These are phyloP conservation scores for Aspergillus amoenus DNA, from an alignment of 2,329 filamentous ascomycete species.

Conservation along the genomic window DNA sequence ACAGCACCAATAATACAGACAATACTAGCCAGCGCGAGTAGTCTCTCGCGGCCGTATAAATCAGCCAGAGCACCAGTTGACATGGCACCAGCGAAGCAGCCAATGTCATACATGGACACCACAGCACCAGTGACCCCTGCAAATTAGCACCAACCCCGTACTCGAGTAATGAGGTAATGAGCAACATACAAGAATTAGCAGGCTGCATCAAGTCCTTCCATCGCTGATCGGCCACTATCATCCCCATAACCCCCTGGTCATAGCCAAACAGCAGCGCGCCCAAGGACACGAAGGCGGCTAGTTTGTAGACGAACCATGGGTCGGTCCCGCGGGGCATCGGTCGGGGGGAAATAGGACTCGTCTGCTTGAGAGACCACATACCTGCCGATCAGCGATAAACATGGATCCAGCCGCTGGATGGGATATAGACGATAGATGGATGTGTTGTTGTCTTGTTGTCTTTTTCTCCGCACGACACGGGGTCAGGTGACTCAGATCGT, in stretches of 20 bases:
- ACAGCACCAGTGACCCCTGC: not conserved
- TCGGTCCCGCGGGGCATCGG: not conserved
- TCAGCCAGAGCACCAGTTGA: constrained; percentile 20
- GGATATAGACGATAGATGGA: too few species aligned
- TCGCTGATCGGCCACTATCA: constrained; percentile 20
- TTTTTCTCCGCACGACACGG: too few species aligned
- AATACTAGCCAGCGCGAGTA: constrained; percentile 17
- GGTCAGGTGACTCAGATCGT: too few species aligned
- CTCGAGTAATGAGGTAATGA: not conserved
- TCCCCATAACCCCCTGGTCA: constrained; percentile 20
- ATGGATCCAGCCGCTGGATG: too few species aligned
- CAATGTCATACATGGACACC: constrained; percentile 16
- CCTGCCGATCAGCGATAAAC: not conserved
- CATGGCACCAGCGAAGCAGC: constrained; percentile 22
- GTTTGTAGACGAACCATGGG: constrained; percentile 1
- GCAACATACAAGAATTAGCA: constrained; percentile 18
- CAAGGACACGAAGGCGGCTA: constrained; percentile 20
- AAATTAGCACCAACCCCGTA: not conserved
- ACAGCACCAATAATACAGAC: constrained; percentile 20
- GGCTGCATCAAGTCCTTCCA: constrained; percentile 22
- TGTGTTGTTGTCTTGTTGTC: too few species aligned
- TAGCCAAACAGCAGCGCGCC: constrained; percentile 22
- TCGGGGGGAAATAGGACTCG: not conserved
- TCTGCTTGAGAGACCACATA: not conserved
- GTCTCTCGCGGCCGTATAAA: constrained; percentile 21